Evolutionary conservation across 1,284 basidiomycete genomes (phyloP).

Genomic region (Heliocybe sulcata): DNA sequence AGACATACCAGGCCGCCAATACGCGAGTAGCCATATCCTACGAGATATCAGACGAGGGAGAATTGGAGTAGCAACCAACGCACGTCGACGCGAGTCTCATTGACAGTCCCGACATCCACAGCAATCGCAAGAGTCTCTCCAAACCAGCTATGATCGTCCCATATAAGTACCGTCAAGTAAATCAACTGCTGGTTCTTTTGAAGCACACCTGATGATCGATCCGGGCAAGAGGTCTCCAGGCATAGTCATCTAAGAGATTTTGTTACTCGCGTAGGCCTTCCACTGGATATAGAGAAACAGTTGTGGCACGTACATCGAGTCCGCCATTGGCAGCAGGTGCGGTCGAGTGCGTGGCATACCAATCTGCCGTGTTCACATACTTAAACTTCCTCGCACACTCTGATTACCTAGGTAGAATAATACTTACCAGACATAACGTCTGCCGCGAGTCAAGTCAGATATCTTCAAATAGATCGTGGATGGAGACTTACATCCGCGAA

Average conservation of each 20-base stretch:
- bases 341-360: slow-evolving; percentile 29
- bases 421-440: slow-evolving; percentile 22
- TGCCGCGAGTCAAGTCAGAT: too few relatives aligned
- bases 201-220: neutral
- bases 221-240: slow-evolving; percentile 40
- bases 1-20: slow-evolving; percentile 45
- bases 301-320: slow-evolving; percentile 39
- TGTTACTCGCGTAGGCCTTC: neutral
- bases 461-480: too few relatives aligned
- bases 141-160: slow-evolving; percentile 34
- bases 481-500: slow-evolving; percentile 64
- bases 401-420: too few relatives aligned
- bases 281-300: too few relatives aligned
- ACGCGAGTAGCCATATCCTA: slow-evolving; percentile 60
- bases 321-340: slow-evolving; percentile 43
- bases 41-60: slow-evolving; percentile 3
- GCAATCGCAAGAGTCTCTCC: slow-evolving; percentile 40
- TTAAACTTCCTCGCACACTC: too few relatives aligned
- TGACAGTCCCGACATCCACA: slow-evolving; percentile 46
- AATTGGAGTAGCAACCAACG: slow-evolving; percentile 8
- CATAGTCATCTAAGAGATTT: slow-evolving; percentile 41
- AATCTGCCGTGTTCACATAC: slow-evolving; percentile 39
- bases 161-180: neutral
- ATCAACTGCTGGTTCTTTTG: neutral
- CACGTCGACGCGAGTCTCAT: slow-evolving; percentile 41